Conservation (phyloP, 2,329 filamentous ascomycete genomes). For the Drechslerella coelobrocha region DNA sequence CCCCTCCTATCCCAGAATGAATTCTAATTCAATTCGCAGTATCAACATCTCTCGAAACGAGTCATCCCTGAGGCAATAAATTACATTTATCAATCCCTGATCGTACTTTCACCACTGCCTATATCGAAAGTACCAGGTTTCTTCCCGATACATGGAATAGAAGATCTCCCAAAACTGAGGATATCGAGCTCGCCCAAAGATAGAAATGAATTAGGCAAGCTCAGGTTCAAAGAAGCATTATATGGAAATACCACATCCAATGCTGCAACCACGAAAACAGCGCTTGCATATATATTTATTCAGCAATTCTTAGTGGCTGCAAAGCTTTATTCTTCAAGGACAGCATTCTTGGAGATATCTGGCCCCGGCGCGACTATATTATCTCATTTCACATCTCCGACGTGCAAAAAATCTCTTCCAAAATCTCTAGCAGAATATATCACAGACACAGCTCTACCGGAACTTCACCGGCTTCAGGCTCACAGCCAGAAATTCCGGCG, state of each 20-base stretch:
- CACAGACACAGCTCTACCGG: slow-evolving; percentile 29
- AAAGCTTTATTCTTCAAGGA: slow-evolving; percentile 51
- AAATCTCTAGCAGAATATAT: slow-evolving; percentile 17
- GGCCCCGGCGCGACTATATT: slow-evolving; percentile 10
- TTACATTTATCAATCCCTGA: slow-evolving; percentile 77
- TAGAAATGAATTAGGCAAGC: slow-evolving; percentile 61
- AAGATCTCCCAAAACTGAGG: slow-evolving; percentile 63
- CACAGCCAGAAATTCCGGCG: slow-evolving; percentile 72
- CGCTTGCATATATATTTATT: slow-evolving; percentile 56
- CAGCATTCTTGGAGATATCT: slow-evolving; percentile 34
- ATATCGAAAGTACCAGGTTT: slow-evolving; percentile 62
- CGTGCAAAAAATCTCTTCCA: slow-evolving; percentile 29
- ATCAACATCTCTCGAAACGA: slow-evolving; percentile 81
- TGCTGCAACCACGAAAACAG: slow-evolving; percentile 63
- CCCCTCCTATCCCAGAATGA: too few species aligned
- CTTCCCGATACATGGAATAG: slow-evolving; percentile 69
- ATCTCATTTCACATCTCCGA: slow-evolving; percentile 37
- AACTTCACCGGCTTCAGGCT: slow-evolving; percentile 27
- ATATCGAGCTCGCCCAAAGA: slow-evolving; percentile 55
- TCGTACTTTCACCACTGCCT: slow-evolving; percentile 68
- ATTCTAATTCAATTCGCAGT: slow-evolving; percentile 62
- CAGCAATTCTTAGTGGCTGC: slow-evolving; percentile 51
- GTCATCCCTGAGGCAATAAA: slow-evolving; percentile 89
- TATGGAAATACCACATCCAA: slow-evolving; percentile 53
- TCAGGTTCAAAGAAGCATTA: slow-evolving; percentile 68